Conservation (phyloP, 208 protist species). For the Leishmania gerbilli region DNA sequence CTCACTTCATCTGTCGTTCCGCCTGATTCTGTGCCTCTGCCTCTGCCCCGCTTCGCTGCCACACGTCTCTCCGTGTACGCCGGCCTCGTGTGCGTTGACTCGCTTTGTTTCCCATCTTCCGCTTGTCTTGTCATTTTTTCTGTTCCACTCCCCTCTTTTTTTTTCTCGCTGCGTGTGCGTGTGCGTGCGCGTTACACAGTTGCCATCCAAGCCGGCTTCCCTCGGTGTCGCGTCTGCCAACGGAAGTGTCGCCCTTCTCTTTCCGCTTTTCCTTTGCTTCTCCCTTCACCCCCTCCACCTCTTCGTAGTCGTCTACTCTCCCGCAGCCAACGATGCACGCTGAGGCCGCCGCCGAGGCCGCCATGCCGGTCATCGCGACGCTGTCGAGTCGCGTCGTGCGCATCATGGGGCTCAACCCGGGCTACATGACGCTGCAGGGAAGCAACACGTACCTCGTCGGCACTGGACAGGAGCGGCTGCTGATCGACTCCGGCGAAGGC, state of each 20-base stretch:
- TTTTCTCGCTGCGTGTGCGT: not conserved
- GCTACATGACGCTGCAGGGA: constrained; percentile 69
- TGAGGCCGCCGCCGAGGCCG: constrained; percentile 6
- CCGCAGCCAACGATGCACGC: constrained; percentile 2
- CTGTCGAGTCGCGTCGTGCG: constrained; percentile 47
- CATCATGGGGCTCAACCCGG: constrained; percentile 74
- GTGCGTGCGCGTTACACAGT: not conserved
- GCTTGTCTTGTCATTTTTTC: not conserved
- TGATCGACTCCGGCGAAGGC: constrained; percentile 73
- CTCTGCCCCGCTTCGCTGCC: not conserved
- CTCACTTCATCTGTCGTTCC: not conserved
- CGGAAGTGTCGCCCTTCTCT: not conserved
- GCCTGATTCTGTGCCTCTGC: not conserved
- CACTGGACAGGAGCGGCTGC: constrained; percentile 40
- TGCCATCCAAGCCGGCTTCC: not conserved
- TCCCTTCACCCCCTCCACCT: not conserved
- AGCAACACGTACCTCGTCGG: constrained; percentile 79
- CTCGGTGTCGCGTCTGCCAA: not conserved
- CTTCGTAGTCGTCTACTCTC: not conserved
- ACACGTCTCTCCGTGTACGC: not conserved
- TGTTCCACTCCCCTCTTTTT: not conserved
- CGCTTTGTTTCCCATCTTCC: not conserved
- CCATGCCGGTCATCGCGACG: constrained; percentile 35
- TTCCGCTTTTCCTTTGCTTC: not conserved
- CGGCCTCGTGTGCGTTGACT: not conserved